phyloP scores from a whole-genome alignment of 2,329 filamentous ascomycete genomes.

The Didymella lethalis region DNA sequence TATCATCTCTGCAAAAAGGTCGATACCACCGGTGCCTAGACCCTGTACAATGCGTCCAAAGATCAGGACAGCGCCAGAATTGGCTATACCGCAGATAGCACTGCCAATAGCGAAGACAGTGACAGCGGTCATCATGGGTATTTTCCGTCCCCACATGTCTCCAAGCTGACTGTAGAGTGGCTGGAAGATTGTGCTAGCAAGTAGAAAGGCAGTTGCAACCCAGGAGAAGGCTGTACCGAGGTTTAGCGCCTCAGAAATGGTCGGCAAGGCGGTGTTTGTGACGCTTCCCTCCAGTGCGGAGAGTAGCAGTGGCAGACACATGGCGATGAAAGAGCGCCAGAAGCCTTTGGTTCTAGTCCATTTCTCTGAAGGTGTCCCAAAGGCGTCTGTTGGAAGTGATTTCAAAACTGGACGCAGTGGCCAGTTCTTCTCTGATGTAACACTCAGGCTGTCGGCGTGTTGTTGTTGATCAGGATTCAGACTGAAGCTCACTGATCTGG shows the following conservation, averaged over 20 bases:
- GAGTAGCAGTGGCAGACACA: constrained; percentile 44
- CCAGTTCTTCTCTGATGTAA: not conserved
- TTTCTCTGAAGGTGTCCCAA: constrained; percentile 11
- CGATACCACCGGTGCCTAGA: constrained; percentile 57
- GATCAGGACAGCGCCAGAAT: constrained; percentile 58
- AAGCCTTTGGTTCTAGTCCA: constrained; percentile 31
- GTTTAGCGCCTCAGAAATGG: constrained; percentile 44
- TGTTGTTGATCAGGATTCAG: not conserved
- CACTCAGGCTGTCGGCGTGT: not conserved
- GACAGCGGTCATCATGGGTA: constrained; percentile 49
- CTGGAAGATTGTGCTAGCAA: constrained; percentile 54
- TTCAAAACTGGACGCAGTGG: constrained; percentile 3
- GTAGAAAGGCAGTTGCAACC: constrained; percentile 40
- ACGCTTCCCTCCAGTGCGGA: constrained; percentile 51
- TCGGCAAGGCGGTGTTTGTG: constrained; percentile 53
- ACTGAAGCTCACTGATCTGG: not conserved
- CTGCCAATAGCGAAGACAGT: constrained; percentile 62
- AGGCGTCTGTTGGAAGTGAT: constrained; percentile 3
- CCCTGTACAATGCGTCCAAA: constrained; percentile 65
- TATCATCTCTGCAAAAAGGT: constrained; percentile 58
- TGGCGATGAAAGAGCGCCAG: constrained; percentile 41
- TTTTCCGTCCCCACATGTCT: constrained; percentile 63
- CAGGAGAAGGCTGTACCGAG: constrained; percentile 37
- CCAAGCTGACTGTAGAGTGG: constrained; percentile 61
- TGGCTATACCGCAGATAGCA: constrained; percentile 60